A percentile compares a stretch with the other conserved stretches of the same genome.
These are phyloP conservation scores for Clonostachys rhizophaga DNA, from an alignment of 2,329 filamentous ascomycete species.

Conservation along the genomic window DNA sequence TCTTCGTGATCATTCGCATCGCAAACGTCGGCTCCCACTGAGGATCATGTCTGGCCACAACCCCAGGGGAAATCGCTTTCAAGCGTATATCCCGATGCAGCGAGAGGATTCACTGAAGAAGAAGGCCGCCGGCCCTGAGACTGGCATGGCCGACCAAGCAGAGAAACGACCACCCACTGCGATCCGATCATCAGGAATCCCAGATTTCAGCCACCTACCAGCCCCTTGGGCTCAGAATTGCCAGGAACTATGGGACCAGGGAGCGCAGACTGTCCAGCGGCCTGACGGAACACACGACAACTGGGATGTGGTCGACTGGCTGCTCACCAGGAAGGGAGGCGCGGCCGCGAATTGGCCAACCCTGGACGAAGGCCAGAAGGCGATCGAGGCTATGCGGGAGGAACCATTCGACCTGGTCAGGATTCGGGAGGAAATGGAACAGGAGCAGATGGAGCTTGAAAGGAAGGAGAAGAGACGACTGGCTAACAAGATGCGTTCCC, in stretches of 20 bases:
- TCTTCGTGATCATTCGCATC: too few relatives aligned
- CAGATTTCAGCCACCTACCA: neutral
- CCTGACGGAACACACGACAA: slow-evolving; percentile 7
- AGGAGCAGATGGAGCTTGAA: slow-evolving; percentile 7
- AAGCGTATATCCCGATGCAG: too few relatives aligned
- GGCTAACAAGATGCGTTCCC: slow-evolving; percentile 14
- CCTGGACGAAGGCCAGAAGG: slow-evolving; percentile 8
- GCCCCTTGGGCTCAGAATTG: neutral
- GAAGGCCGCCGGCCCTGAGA: too few relatives aligned
- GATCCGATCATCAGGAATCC: neutral
- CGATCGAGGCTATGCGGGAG: slow-evolving; percentile 10
- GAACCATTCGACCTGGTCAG: slow-evolving; percentile 8
- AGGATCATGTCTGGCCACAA: too few relatives aligned
- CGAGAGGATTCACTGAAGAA: too few relatives aligned
- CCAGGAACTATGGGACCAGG: slow-evolving; percentile 10
- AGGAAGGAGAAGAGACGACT: slow-evolving; percentile 10
- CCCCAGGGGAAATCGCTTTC: too few relatives aligned
- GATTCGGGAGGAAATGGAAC: slow-evolving; percentile 2
- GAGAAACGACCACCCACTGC: too few relatives aligned
- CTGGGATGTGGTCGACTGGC: slow-evolving; percentile 10
- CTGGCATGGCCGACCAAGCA: too few relatives aligned
- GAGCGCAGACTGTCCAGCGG: slow-evolving; percentile 6
- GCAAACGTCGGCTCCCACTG: too few relatives aligned
- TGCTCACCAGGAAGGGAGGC: slow-evolving; percentile 13
- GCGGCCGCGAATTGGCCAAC: slow-evolving; percentile 7